Evolutionary conservation across 192 early-diverging fungal species (phyloP), one percentile per base, ranked within the genome.

Genomic region (Podila horticola): DNA sequence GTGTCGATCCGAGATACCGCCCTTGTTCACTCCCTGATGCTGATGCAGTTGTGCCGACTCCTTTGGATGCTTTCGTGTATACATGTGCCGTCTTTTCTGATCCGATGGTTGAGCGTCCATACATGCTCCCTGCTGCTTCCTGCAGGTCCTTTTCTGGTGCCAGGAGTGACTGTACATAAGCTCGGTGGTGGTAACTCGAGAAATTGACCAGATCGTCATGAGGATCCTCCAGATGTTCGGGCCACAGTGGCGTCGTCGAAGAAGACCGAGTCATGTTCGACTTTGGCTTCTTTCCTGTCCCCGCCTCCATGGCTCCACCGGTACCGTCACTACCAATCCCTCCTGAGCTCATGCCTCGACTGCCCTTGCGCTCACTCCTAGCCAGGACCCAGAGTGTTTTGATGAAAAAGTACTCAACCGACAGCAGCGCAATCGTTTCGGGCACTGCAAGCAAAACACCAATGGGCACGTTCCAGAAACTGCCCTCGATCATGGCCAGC

Each of bases 91-190:
- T 58, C 45, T 81, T 81, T 64, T 81, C 48, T 0, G 77, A 81
- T 51, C 77, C 77, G 2, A 81, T 65, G 33, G 77, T 81, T 6
- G 77, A 81, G 1, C 28, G 60, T 2, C 77, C 77, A 58, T 81
- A 72, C 77, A 81, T 81, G 48, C 71, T 72, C 28, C 77, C 77
- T n/a, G 77, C 71, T 3, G 77, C 70, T 36, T 81, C 77, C 20
- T 48, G 57, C 0, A 81, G 17, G 24, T 81, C 71, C 6, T 22
- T 38, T 52, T 81, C 77, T 5, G 66, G 67, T 0, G n/a, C 28
- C 22, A 81, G 30, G 2, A 81, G 50, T 5, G 71, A 73, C 50
- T 73, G 71, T 20, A 81, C 77, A 34, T 81, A 81, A 0, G 67
- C 71, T 0, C 71, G 70, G 24, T 81, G 77, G 45, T 81, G 57